These are phyloP conservation scores for Amanita pseudoporphyria DNA, from an alignment of 768 basidiomycete species.

Conservation along the genomic window DNA sequence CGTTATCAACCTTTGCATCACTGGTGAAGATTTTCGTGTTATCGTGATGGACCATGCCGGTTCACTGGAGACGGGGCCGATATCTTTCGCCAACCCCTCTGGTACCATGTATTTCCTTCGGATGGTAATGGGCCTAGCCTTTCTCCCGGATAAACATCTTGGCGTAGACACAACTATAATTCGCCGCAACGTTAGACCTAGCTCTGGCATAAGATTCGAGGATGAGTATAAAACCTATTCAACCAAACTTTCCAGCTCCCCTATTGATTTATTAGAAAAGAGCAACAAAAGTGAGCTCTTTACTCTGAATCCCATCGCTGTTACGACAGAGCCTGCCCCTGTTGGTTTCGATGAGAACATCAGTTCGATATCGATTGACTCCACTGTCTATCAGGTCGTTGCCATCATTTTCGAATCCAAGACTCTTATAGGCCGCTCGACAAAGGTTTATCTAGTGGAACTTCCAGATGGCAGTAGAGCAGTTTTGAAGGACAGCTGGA, in stretches of 20 bases:
- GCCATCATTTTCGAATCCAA: not conserved
- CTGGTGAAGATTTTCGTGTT: no score
- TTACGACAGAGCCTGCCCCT: not conserved
- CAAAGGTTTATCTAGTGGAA: slow-evolving; percentile 2
- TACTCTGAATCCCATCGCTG: not conserved
- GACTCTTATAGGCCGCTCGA: slow-evolving; percentile 4
- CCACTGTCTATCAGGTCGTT: not conserved
- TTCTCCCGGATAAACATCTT: not conserved
- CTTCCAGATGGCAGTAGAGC: not conserved
- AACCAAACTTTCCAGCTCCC: not conserved
- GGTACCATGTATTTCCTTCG: not conserved
- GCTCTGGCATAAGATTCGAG: not conserved
- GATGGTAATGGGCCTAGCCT: not conserved
- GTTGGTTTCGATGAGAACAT: not conserved
- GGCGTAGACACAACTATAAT: no score
- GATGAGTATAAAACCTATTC: not conserved
- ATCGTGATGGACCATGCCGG: not conserved
- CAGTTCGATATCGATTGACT: not conserved
- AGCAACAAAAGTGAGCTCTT: no score
- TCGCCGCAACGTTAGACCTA: not conserved
- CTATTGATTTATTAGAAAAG: no score
- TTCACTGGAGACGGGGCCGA: no score
- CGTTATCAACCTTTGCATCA: no score
- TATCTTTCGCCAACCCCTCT: not conserved
- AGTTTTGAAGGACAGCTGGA: no score